These are phyloP conservation scores for Asterionellopsis glacialis DNA, from an alignment of 108 stramenopile genomes.

Conservation along the genomic window DNA sequence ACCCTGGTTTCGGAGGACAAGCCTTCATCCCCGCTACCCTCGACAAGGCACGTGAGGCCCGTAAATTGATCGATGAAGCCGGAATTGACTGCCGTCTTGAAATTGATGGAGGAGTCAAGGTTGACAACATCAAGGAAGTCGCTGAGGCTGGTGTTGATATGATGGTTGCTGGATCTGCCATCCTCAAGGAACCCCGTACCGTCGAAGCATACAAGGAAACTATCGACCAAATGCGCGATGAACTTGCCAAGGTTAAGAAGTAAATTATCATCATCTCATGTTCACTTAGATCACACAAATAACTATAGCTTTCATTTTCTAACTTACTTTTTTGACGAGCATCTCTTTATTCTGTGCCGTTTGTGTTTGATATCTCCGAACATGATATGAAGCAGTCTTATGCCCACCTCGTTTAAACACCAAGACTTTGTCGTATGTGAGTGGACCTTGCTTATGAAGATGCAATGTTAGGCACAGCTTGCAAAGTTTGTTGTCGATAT, in stretches of 20 bases:
- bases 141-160: constrained; percentile 98
- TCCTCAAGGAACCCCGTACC: constrained; percentile 94
- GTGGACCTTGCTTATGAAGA: too few relatives aligned
- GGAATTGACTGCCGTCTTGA: constrained; percentile 96
- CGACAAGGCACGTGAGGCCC: constrained; percentile 92
- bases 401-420: too few relatives aligned
- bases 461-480: too few relatives aligned
- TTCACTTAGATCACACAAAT: too few relatives aligned
- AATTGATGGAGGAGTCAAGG: constrained; percentile 93
- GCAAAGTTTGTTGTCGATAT: too few relatives aligned
- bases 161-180: constrained; percentile 97
- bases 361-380: too few relatives aligned
- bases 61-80: constrained; percentile 93
- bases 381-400: too few relatives aligned
- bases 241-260: constrained; percentile 70
- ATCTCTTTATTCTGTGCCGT: too few relatives aligned
- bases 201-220: constrained; percentile 93
- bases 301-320: too few relatives aligned
- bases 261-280: constrained; percentile 12
- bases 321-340: too few relatives aligned
- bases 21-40: constrained; percentile 90
- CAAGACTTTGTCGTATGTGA: too few relatives aligned
- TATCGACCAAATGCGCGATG: constrained; percentile 92
- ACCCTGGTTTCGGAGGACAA: constrained; percentile 98
- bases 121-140: constrained; percentile 93